Base-by-base conservation (phyloP, 371 early-diverging fungal genomes). In the Mucor racemosus region DNA sequence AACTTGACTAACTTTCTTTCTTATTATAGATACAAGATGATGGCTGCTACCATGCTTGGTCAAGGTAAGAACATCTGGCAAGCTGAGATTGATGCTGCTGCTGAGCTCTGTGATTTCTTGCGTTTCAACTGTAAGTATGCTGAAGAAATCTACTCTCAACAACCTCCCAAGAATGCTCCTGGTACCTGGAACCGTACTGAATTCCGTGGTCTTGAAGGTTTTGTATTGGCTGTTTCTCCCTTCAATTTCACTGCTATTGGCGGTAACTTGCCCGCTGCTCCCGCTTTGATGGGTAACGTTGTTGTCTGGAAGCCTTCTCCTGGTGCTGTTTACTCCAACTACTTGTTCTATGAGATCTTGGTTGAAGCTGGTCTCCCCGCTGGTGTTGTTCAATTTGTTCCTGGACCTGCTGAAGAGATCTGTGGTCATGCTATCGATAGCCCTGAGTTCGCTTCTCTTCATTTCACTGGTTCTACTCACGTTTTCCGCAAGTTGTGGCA, bases 191-290 rank as follows among this genome's bases (percentile, higher is more conserved):
- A 99, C 86, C 90, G 98, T 66, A 82, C 91, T 66, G 99, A 99
- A 84, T 97, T 95, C 87, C 93, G 98, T 64, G 90, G 92, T 48
- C 85, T 98, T 46, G 99, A 98, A 80, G 98, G 99, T 40, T 99
- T 98, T 72, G 96, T 98, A 41, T 90, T 94, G 62, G 98, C 98
- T 50, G 91, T 96, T 62, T 94, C 97, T 17, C 99, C 99, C 19
- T 99, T 99, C 91, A 99, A 99, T 88, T 99, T 99, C 75, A 99
- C 99, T 40, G 99, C 99, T 63, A 99, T 99, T 71, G 99, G 96
- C 72, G 98, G 94, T 71, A 99, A 99, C 84, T 84, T 99, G 63
- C 91, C 91, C 40, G 83, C 88, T 71, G 97, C 98, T 5, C 98
- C 99, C 36, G 98, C 95, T 17, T 81, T 99, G 74, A 97, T 99